Evolutionary conservation across 495 filamentous ascomycete species (phyloP).

Genomic region (Emericellopsis terricola): DNA sequence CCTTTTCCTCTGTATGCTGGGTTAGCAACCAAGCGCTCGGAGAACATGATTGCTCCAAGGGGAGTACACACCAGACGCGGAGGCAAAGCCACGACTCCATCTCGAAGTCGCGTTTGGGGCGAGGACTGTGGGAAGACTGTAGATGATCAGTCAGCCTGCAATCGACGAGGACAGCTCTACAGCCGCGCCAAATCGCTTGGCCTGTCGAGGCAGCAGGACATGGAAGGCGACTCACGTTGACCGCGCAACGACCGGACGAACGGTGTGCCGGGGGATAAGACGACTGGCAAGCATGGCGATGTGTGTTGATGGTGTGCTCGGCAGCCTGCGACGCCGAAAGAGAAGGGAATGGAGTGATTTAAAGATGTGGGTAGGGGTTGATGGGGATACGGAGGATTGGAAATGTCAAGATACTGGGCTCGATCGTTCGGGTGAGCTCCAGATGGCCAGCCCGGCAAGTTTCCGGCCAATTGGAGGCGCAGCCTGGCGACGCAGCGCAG

Average conservation of each 20-base stretch:
- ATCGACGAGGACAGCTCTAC: slow-evolving; percentile 1
- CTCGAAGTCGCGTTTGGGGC: neutral
- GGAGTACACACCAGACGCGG: slow-evolving; percentile 3
- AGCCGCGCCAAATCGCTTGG: neutral
- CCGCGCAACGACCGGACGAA: slow-evolving; percentile 43
- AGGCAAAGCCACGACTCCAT: slow-evolving; percentile 3
- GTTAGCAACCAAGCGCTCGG: slow-evolving; percentile 8
- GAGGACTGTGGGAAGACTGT: neutral
- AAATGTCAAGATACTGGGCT: no score
- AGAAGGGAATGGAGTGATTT: neutral
- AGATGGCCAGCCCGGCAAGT: no score
- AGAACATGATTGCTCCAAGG: neutral
- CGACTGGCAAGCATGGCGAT: slow-evolving; percentile 48
- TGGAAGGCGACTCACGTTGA: slow-evolving; percentile 31
- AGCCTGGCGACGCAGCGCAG: no score
- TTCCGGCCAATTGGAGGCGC: no score
- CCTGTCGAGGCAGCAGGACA: no score
- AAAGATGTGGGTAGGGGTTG: neutral
- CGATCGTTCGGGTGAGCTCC: no score
- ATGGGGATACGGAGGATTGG: neutral
- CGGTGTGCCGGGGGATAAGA: slow-evolving; percentile 46
- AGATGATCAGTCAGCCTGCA: neutral
- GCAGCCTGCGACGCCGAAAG: neutral
- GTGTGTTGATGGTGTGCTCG: neutral
- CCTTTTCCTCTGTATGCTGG: slow-evolving; percentile 52